Base-by-base conservation (phyloP, 176 grass and related monocot species). In the Juncus inflexus region DNA sequence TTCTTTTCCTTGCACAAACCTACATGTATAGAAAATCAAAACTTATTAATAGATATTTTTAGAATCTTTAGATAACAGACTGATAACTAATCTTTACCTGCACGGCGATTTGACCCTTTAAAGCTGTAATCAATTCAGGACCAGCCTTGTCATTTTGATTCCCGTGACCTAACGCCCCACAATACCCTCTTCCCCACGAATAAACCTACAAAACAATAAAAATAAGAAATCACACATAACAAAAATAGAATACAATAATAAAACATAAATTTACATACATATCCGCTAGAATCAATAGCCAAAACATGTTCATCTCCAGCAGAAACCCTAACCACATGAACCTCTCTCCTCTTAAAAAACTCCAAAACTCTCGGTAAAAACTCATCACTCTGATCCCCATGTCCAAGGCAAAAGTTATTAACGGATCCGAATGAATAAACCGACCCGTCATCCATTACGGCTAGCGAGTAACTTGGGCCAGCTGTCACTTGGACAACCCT, bases 1-100 rank as follows among this genome's bases (percentile, higher is more conserved):
- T 99, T 69, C 95, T 92, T 77, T 99, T 99, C 76, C 86, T 84
- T 56, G 95, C 89, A 4, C 95, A 99, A 68, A 94, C 95, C 95
- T 99, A 77, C 16, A 49, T 4, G 64, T 47, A 47, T 47, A 47
- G 4, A 47, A 47, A 47, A 47, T 47, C 4, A 47, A 5, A 47
- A 47, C 6, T 6, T 47, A 47, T 47, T 47, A 47, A 6, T 47
- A 47, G 4, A 47, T 47, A 28, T 28, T 28, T 28, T 28, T 28
- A 28, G 19, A 28, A 28, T 28, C 19, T 28, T 28, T 28, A 28
- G 19, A 28, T 28, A 28, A 28, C 19, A 28, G 19, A 28, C 19
- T 28, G 19, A 28, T 28, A 28, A 28, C 19, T 28, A 28, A 9
- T 47, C 6, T 47, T 61, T 47, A 99, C 95, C 95, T 99, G 95